Base-by-base conservation (phyloP, 73 alveolate genomes). In the Stentor roeselii region DNA sequence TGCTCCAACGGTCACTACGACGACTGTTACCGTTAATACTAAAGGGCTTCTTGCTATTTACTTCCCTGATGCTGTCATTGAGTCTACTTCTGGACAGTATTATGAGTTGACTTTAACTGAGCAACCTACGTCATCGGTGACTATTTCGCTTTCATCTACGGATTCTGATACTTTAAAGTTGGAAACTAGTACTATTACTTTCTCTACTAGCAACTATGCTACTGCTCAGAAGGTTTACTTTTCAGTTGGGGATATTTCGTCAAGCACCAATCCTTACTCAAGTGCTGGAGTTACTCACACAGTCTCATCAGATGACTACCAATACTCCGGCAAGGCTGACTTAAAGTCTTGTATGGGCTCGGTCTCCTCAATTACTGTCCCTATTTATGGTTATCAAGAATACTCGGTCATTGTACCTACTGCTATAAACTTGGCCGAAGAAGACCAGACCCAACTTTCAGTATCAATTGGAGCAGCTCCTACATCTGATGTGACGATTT, bases 171-270 rank as follows among this genome's bases (percentile, higher is more conserved):
- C 41, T 2, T 30, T 67, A 67, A 21, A n/a, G 37, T 27, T 67
- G 41, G 34, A 21, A 27, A 67, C 80, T 27, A 34, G 42, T 30
- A 1, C 50, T 32, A 15, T 67, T 0, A 67, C 80, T 21, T 67
- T 67, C 34, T 27, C 80, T 27, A 1, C 2, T 1, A 27, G 42
- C 21, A 67, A 67, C 41, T 67, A 67, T 32, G 80, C 80, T 21
- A 67, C 80, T 27, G 41, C 80, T 67, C 80, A 67, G 34, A 67
- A 67, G 14, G 80, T 67, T n/a, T n/a, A 30, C 50, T 30, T 67
- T 32, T 27, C 21, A 1, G 37, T 32, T n/a, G 41, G 41, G 37
- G 37, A 21, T n/a, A 36, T 67, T 67, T 21, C 80, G 21, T 30
- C 80, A 0, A 0, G 42, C 34, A 21, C 80, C 34, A 11, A 67